Conservation (phyloP, 176 grass and related monocot species). For the Triticum timopheevii region DNA sequence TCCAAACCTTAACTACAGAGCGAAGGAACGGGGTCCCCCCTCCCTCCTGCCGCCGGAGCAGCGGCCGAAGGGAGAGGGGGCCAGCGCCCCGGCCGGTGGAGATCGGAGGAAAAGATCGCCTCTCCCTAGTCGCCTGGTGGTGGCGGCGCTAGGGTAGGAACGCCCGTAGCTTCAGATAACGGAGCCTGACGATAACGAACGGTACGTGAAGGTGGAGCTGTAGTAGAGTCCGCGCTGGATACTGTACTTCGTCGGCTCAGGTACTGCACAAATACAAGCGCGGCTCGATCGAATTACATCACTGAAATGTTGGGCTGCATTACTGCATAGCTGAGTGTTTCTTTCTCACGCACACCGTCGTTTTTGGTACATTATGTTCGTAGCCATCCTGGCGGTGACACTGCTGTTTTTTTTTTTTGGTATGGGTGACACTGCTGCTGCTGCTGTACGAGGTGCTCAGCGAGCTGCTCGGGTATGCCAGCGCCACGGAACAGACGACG, state of each 20-base stretch:
- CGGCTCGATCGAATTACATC: background rate
- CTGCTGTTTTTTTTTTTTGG: background rate
- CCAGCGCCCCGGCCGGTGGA: too few species aligned
- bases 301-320: background rate
- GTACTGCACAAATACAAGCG: conserved; percentile 24
- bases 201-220: conserved; percentile 36
- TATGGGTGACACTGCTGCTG: background rate
- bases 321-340: background rate
- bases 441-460: conserved; percentile 51
- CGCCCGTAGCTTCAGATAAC: too few species aligned
- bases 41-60: too few species aligned
- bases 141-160: too few species aligned
- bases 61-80: too few species aligned
- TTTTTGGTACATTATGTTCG: background rate
- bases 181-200: conserved; percentile 17
- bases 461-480: background rate
- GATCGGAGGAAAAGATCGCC: too few species aligned
- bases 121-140: too few species aligned
- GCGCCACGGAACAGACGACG: too few species aligned
- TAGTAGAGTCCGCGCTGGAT: conserved; percentile 61
- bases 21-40: too few species aligned
- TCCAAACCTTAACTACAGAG: too few species aligned
- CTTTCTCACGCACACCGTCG: background rate
- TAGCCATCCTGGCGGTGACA: conserved; percentile 38
- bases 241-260: conserved; percentile 60